Percentiles rank a stretch among this genome's conserved stretches.
These are phyloP conservation scores for Coriaria nepalensis DNA, from an alignment of 306 rosid genomes.

Conservation along the genomic window DNA sequence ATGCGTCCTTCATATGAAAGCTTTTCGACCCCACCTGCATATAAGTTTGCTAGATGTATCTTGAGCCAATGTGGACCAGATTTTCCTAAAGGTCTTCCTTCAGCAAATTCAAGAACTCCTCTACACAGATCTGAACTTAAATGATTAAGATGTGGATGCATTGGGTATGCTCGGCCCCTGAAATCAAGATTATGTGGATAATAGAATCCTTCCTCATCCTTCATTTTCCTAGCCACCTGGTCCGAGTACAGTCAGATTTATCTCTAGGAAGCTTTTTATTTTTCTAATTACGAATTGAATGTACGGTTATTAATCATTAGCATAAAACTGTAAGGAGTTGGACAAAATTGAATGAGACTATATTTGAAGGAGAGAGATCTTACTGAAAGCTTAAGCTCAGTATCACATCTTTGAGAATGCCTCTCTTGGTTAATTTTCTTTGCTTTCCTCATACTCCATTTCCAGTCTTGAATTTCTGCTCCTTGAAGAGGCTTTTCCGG, in stretches of 20 bases:
- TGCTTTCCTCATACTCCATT: slow-evolving; percentile 55
- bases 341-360: not conserved
- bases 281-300: too few species aligned
- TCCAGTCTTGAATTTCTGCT: slow-evolving; percentile 70
- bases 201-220: slow-evolving; percentile 74
- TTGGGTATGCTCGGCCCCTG: slow-evolving; percentile 87
- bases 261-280: too few species aligned
- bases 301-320: too few species aligned
- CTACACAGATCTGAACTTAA: slow-evolving; percentile 86
- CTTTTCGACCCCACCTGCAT: slow-evolving; percentile 67
- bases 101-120: slow-evolving; percentile 74
- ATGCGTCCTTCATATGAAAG: slow-evolving; percentile 59
- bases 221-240: slow-evolving; percentile 79
- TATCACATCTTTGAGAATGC: slow-evolving; percentile 78
- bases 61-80: slow-evolving; percentile 75
- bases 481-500: slow-evolving; percentile 69
- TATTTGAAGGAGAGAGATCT: slow-evolving; percentile 20
- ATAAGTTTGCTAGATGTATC: slow-evolving; percentile 66
- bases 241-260: too few species aligned
- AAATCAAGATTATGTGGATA: slow-evolving; percentile 90
- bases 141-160: slow-evolving; percentile 89
- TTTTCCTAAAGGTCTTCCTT: slow-evolving; percentile 67
- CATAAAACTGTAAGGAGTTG: not conserved
- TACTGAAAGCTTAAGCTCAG: slow-evolving; percentile 81
- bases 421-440: slow-evolving; percentile 68